Conservation (phyloP, 352 stramenopile genomes). For the Phytophthora palmivora region DNA sequence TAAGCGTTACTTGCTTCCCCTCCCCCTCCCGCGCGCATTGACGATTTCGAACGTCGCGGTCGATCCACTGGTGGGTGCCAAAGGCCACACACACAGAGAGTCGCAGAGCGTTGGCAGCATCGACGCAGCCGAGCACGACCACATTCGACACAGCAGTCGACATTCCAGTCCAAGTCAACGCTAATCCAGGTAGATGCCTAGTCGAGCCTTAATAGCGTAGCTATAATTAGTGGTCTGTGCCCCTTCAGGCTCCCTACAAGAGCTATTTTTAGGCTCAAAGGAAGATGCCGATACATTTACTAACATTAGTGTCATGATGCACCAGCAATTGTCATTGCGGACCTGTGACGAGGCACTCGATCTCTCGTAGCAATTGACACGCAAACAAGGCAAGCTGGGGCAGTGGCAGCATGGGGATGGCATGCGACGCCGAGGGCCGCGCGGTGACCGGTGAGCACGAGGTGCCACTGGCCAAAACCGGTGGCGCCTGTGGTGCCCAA, state of each 20-base stretch:
- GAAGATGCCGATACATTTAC: too few relatives aligned
- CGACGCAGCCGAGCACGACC: background rate
- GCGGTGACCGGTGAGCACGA: slow-evolving; percentile 31
- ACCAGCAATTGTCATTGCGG: slow-evolving; percentile 10
- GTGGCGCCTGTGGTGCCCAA: slow-evolving; percentile 21
- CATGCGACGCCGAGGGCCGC: slow-evolving; percentile 60
- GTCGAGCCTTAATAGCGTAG: background rate
- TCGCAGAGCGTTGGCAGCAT: slow-evolving; percentile 30
- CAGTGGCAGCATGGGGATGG: slow-evolving; percentile 66
- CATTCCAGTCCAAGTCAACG: background rate
- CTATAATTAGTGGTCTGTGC: slow-evolving; percentile 32
- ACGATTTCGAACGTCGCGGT: slow-evolving; percentile 45
- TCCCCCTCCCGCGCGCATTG: slow-evolving; percentile 33
- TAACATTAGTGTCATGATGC: slow-evolving; percentile 9
- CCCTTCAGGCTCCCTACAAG: slow-evolving; percentile 17
- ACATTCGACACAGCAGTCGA: slow-evolving; percentile 7
- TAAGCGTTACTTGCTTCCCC: slow-evolving; percentile 45
- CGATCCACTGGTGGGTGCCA: slow-evolving; percentile 47
- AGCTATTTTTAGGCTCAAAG: slow-evolving; percentile 6
- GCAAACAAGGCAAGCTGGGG: slow-evolving; percentile 34
- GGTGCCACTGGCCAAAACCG: slow-evolving; percentile 23
- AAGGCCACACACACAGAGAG: slow-evolving; percentile 56
- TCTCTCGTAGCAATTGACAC: slow-evolving; percentile 25
- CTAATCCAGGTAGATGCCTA: slow-evolving; percentile 13
- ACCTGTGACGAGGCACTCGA: slow-evolving; percentile 25